Base-by-base conservation (phyloP, 2,329 filamentous ascomycete genomes). In the Colletotrichum horii region DNA sequence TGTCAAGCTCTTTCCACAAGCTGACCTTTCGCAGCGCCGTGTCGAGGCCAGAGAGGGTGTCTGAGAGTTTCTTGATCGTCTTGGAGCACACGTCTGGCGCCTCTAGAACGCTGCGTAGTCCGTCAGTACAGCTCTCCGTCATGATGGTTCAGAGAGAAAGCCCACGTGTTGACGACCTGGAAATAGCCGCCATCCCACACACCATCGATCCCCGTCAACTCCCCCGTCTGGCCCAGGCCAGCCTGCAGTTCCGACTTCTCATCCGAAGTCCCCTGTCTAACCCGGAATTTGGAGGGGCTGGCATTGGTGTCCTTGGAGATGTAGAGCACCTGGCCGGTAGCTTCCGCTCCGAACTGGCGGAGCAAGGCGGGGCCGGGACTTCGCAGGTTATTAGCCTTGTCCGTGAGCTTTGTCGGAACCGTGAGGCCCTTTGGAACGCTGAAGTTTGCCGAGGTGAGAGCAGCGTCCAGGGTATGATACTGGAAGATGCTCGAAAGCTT, bases 401-500 rank as follows among this genome's bases (percentile, higher is more conserved):
- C 78, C 8, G 28, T 70, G 52, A 80, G 75, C 52, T 80, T 65
- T 3, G 77, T 79, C 19, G 79, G 79, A 3, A 78, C 74, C 12
- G 76, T 78, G 32, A 80, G 52, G 6, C 79, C 78, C 28, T 61
- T 67, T 3, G 74, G 12, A 8, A 43, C 22, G 26, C 71, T 78
- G 69, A 79, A 78, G 32, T 79, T 77, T 9, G 36, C 19, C 14
- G 66, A 56, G 14, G 72, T 77, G 24, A 80, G 22, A 16, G 65
- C 34, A 12, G 78, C 78, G 8, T 71, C 75, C 36, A 80, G 43
- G 60, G 77, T 73, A 58, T 80, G 79, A 66, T 86, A 86, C 69
- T 81, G 80, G 38, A 86, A 79, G 66, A 86, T 83, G 36, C 82
- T 85, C 76, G 79, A 77, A 65, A 86, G 80, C 79, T 84, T 83